A percentile compares a stretch with the other conserved stretches of the same genome.
These are phyloP conservation scores for Trypanosoma congolense DNA, from an alignment of 208 protist genomes.

Conservation along the genomic window DNA sequence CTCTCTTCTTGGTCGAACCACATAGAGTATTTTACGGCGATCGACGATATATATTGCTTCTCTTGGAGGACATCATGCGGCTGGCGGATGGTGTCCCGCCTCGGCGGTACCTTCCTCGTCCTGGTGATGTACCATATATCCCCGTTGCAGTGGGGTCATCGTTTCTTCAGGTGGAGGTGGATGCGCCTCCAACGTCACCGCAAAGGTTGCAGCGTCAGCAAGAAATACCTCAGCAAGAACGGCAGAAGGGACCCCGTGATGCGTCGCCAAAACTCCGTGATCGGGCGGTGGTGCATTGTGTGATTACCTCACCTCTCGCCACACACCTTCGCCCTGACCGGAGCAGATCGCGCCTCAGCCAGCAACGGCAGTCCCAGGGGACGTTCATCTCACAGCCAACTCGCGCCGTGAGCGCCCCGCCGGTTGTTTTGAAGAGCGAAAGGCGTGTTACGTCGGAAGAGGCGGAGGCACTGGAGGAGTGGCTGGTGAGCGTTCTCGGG, in stretches of 20 bases:
- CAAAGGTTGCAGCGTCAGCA: neutral
- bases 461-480: constrained; percentile 20
- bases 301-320: constrained; percentile 19
- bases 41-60: constrained; percentile 32
- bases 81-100: constrained; percentile 11
- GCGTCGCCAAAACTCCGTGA: neutral
- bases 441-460: constrained; percentile 11
- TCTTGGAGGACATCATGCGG: constrained; percentile 37
- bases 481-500: constrained; percentile 47
- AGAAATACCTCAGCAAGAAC: neutral
- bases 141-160: neutral
- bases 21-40: constrained; percentile 39
- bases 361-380: too few species aligned
- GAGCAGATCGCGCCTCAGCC: too few species aligned
- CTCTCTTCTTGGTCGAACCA: constrained; percentile 21
- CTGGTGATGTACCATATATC: constrained; percentile 7
- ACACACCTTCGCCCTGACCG: too few species aligned
- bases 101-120: constrained; percentile 3
- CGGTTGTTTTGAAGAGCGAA: constrained; percentile 1
- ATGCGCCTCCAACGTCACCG: neutral
- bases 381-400: too few species aligned
- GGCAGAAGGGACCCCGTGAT: neutral
- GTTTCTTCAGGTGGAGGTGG: too few species aligned
- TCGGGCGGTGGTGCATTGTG: constrained; percentile 4
- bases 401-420: too few species aligned